Conservation (phyloP, 225 moss, liverwort and hornwort species). For the Ulota crispa region DNA sequence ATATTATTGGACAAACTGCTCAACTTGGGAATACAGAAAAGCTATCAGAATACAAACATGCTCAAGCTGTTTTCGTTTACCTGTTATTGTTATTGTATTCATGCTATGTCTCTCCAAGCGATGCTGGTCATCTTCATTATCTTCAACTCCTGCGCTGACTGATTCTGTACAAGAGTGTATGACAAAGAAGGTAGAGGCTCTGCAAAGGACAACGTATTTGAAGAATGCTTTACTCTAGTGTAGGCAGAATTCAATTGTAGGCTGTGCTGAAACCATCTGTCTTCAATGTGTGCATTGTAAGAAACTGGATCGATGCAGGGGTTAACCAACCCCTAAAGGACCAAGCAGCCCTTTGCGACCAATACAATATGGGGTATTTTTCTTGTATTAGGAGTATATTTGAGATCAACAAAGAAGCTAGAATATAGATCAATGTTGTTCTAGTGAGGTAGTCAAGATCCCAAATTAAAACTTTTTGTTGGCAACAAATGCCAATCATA, state of each 20-base stretch:
- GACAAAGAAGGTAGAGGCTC: background rate
- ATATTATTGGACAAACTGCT: background rate
- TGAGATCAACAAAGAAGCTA: too few relatives aligned
- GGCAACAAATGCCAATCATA: too few relatives aligned
- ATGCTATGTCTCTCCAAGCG: background rate
- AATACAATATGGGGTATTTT: too few relatives aligned
- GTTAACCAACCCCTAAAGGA: too few relatives aligned
- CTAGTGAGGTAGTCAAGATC: too few relatives aligned
- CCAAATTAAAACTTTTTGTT: too few relatives aligned
- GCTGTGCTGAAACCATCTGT: background rate
- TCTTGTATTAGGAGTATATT: too few relatives aligned
- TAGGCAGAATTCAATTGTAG: background rate
- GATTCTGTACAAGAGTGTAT: conserved; percentile 3
- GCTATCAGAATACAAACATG: background rate
- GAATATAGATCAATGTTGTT: too few relatives aligned
- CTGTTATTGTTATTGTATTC: background rate
- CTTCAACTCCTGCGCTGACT: background rate
- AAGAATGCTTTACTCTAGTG: too few relatives aligned
- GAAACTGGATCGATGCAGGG: too few relatives aligned
- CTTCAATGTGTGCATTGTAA: background rate
- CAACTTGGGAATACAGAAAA: background rate
- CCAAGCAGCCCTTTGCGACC: too few relatives aligned
- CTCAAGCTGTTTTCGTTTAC: background rate
- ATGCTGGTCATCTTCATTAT: background rate
- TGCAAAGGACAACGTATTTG: background rate